phyloP scores from a whole-genome alignment of 495 filamentous ascomycete species.

The Hypoxylon perforatum region DNA sequence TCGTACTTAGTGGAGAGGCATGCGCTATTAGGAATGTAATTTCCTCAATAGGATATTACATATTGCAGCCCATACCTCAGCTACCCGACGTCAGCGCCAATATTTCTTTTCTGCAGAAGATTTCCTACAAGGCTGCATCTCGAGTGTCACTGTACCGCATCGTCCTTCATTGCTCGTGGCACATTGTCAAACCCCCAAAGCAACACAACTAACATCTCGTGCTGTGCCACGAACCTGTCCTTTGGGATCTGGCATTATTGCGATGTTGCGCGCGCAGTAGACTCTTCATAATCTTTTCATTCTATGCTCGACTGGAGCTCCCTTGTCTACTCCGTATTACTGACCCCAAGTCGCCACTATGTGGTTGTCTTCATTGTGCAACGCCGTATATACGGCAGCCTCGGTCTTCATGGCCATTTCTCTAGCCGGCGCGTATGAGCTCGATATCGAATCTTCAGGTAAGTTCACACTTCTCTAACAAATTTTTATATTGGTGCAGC shows the following conservation, averaged over 20 bases:
- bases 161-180: constrained; percentile 27
- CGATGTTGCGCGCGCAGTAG: constrained; percentile 30
- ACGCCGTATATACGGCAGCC: constrained; percentile 26
- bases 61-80: constrained; percentile 3
- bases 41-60: constrained; percentile 25
- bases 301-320: constrained; percentile 27
- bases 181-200: constrained; percentile 4
- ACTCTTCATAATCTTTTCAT: constrained; percentile 8
- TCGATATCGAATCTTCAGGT: constrained; percentile 35
- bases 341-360: constrained; percentile 24
- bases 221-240: constrained; percentile 10
- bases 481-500: not conserved
- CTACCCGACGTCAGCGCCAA: not conserved
- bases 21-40: constrained; percentile 30
- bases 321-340: constrained; percentile 14
- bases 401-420: constrained; percentile 22
- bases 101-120: not conserved
- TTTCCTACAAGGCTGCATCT: constrained; percentile 7
- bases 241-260: constrained; percentile 22
- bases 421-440: constrained; percentile 30
- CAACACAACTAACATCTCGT: constrained; percentile 15
- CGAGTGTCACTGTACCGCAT: constrained; percentile 5
- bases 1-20: constrained; percentile 6
- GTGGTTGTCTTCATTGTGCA: constrained; percentile 27
- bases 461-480: not conserved